Base-by-base conservation (phyloP, 257 asterid species). In the Fraxinus americana region DNA sequence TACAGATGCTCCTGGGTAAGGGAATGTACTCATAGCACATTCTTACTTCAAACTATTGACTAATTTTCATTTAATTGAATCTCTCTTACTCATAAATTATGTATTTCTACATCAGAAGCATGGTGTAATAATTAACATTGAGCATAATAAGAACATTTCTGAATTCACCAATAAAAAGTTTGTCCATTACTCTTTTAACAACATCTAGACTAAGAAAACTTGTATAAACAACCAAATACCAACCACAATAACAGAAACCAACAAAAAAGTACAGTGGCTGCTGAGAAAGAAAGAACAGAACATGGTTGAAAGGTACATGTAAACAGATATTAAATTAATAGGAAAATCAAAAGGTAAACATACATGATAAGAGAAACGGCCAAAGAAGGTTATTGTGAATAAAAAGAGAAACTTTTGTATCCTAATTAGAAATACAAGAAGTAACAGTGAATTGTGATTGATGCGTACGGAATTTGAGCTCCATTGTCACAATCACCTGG, bases 401-500 rank as follows among this genome's bases (percentile, higher is more conserved):
- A 19, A 45, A 39, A 38, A 19, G 25, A 54, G 25, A 52, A 54
- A 7, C 4, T 54, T n/a, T 23, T 54, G 75, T 50, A 65, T n/a
- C 41, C n/a, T 68, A 71, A 66, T 52, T 75, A 75, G 75, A 69
- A 65, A 70, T 27, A 74, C 34, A 35, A 74, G 6, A 72, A 72
- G 48, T 23, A 78, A 17, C 70, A 68, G 77, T 72, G 25, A 71
- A 50, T 71, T 8, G 29, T 69, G 1, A 76, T 32, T 11, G 54
- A 80, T 45, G 89, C 97, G 43, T 92, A 93, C 99, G 99, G 98
- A 77, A 93, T 96, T 83, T 80, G 91, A 82, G 80, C 75, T 74
- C 76, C 92, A 79, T 76, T 80, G 29, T 65, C 85, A 79, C 80
- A 82, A 27, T 79, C 63, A 77, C 73, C 82, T 4, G 96, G 98